These are phyloP conservation scores for Pichia thaimueangensis DNA, from an alignment of 805 yeast genomes.

Conservation along the genomic window DNA sequence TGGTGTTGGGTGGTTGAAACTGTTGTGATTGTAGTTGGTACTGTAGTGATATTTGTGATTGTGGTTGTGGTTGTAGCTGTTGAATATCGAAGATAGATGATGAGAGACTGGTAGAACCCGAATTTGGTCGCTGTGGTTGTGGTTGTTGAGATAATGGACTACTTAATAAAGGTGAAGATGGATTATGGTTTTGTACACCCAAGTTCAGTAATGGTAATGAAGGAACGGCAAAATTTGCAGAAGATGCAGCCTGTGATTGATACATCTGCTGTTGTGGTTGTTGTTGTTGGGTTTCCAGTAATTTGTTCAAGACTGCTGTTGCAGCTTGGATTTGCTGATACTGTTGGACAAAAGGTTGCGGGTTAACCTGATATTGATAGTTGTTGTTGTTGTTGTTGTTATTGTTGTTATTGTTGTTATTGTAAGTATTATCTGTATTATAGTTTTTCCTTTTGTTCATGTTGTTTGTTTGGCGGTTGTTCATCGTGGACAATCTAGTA, in stretches of 20 bases:
- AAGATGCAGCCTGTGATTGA: no score
- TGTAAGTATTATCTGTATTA: constrained; percentile 10
- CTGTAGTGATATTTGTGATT: background rate
- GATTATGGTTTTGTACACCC: no score
- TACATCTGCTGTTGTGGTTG: constrained; percentile 1
- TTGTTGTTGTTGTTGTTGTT: background rate
- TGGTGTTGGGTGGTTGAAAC: background rate
- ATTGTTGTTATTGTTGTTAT: constrained; percentile 14
- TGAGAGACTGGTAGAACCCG: background rate
- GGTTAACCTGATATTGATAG: background rate
- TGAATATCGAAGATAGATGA: constrained; percentile 2
- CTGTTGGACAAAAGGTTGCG: constrained; percentile 16
- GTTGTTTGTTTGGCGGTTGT: background rate
- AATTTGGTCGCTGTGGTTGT: no score
- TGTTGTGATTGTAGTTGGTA: background rate
- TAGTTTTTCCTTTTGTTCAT: background rate
- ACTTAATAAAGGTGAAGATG: no score
- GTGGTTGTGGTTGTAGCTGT: background rate
- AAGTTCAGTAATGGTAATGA: no score
- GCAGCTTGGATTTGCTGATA: constrained; percentile 11
- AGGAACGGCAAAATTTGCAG: no score
- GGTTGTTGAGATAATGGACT: no score
- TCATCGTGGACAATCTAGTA: background rate
- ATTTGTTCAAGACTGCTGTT: constrained; percentile 4
- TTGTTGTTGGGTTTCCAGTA: constrained; percentile 1